Conservation (phyloP, 768 basidiomycete genomes). For the Jaapia argillacea region DNA sequence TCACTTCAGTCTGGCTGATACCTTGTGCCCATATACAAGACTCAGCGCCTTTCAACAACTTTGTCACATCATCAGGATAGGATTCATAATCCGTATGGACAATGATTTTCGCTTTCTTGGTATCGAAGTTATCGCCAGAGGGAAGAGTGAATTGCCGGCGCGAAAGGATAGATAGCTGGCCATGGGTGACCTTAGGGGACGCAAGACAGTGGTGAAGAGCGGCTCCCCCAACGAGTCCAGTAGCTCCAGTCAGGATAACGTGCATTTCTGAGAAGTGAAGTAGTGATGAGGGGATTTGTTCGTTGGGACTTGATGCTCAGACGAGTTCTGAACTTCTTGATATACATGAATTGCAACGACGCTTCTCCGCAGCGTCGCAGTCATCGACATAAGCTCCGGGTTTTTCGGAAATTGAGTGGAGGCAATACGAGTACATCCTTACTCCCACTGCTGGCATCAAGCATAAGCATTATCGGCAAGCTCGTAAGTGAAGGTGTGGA, state of each 20-base stretch:
- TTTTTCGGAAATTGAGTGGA: no score
- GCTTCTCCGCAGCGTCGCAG: no score
- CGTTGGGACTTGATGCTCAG: no score
- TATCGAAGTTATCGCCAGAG: slow-evolving; percentile 3
- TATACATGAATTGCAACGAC: no score
- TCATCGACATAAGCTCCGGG: no score
- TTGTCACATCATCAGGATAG: slow-evolving; percentile 10
- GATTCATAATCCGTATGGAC: slow-evolving; percentile 14
- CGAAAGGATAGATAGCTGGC: slow-evolving; percentile 18
- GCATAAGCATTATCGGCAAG: no score
- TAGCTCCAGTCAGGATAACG: slow-evolving; percentile 12
- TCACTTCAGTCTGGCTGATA: slow-evolving; percentile 15
- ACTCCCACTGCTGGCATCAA: no score
- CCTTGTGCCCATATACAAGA: slow-evolving; percentile 20
- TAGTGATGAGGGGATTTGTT: no score
- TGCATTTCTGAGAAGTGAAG: no score
- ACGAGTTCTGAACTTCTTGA: no score
- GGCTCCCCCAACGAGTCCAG: slow-evolving; percentile 14
- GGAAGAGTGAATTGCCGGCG: slow-evolving; percentile 12
- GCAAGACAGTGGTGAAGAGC: slow-evolving; percentile 16
- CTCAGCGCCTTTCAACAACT: slow-evolving; percentile 14
- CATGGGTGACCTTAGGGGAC: slow-evolving; percentile 13
- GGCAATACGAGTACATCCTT: no score
- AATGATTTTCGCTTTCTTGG: slow-evolving; percentile 13
- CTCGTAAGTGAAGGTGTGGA: no score